phyloP scores from a whole-genome alignment of 768 basidiomycete genomes.

The Xanthoconium stramineum region DNA sequence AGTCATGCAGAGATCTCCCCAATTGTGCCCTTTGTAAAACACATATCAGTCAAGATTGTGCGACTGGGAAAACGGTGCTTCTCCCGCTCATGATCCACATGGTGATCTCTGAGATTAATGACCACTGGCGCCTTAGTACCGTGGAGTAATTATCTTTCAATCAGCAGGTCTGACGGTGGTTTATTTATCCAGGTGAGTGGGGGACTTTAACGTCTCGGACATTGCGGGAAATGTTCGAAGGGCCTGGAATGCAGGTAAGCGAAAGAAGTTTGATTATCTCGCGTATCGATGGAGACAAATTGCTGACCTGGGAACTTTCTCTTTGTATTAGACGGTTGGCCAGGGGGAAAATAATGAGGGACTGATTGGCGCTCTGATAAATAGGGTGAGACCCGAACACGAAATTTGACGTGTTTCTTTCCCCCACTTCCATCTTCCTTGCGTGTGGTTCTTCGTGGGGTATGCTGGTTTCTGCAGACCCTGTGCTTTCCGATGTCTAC shows the following conservation, averaged over 20 bases:
- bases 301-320: not conserved
- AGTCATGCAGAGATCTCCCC: not conserved
- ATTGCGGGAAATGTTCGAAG: not conserved
- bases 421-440: not conserved
- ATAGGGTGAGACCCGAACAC: not conserved
- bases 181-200: not conserved
- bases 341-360: not conserved
- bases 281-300: not conserved
- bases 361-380: not conserved
- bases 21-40: not conserved
- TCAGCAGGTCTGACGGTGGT: not conserved
- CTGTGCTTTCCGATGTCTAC: too few species aligned
- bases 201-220: not conserved
- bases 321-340: not conserved
- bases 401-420: not conserved
- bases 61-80: not conserved
- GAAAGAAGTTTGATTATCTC: slow-evolving; percentile 3
- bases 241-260: slow-evolving; percentile 5
- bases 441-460: too few species aligned
- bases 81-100: not conserved
- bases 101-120: not conserved
- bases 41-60: not conserved
- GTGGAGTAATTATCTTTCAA: not conserved
- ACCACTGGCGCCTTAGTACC: not conserved
- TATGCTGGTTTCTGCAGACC: not conserved